Evolutionary conservation across 1,139 yeast species (phyloP), one percentile per base, ranked within the genome.

Genomic region (Geotrichum carabidarum): DNA sequence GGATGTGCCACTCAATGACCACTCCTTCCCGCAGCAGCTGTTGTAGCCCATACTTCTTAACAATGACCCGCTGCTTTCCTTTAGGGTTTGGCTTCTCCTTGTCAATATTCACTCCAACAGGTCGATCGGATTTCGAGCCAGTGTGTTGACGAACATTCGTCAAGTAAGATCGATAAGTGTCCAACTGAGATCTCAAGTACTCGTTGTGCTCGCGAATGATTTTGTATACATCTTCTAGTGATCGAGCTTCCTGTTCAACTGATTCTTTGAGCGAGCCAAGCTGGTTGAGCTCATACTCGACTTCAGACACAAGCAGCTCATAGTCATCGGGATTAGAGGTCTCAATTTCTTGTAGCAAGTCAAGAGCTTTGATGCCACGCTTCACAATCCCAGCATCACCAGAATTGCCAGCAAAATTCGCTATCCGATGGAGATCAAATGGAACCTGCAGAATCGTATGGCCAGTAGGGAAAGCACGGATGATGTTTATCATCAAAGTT

Each of bases 131-230:
- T 54, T 67, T 65, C 7, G 66, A 57, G 1, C 71, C 71, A 0
- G 74, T 68, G 44, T 70, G 73, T 56, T 62, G 62, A n/a, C 75
- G 64, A 31, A 72, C 74, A 50, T 72, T 72, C 49, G 64, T 58
- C 51, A 72, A 57, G 55, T 72, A 72, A 8, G 73, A 70, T 36
- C 69, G 59, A 58, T 70, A 72, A 1, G 74, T 71, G 40, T 70
- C 73, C 31, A 72, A 59, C 58, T 72, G 75, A 2, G 68, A 61
- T 32, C 64, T 58, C 35, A 72, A 64, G 54, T 72, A 72, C 44
- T 69, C 72, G 48, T 71, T 71, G 56, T 71, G 75, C 50, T 71
- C 75, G 9, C 66, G 57, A 40, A 72, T 70, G 38, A 69, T 65
- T 11, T 64, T 57, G 58, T 64, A 68, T 11, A 72, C 75, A 15